These are phyloP conservation scores for Pestalotiopsis sp. DNA, from an alignment of 2,329 filamentous ascomycete species.

Conservation along the genomic window DNA sequence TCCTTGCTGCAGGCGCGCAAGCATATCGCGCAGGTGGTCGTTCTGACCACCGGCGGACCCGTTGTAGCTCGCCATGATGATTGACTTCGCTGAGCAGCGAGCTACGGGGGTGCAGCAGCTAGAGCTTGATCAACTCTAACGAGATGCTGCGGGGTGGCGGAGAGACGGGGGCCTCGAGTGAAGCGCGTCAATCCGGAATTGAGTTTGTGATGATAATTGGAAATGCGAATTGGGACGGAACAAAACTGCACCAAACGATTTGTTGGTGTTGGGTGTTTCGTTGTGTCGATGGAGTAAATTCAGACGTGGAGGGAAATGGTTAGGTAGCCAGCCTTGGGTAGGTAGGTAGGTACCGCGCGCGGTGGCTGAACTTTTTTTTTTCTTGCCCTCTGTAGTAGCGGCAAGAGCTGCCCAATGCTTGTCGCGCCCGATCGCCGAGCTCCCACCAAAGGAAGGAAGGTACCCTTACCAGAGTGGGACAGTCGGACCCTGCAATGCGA, in stretches of 20 bases:
- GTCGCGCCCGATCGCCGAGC: neutral
- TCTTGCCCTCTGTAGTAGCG: neutral
- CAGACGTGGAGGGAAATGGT: conserved; percentile 15
- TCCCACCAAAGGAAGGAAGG: neutral
- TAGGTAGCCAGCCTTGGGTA: neutral
- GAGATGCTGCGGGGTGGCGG: neutral
- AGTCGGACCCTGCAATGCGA: neutral
- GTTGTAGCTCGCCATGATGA: conserved; percentile 38
- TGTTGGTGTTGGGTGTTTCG: neutral
- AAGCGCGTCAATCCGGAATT: conserved; percentile 3
- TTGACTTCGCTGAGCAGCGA: conserved; percentile 13
- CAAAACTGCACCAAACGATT: neutral
- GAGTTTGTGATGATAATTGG: neutral
- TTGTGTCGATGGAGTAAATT: conserved; percentile 10
- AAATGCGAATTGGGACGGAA: neutral
- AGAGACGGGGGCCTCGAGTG: neutral
- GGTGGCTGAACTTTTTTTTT: conserved; percentile 14
- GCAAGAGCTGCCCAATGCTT: conserved; percentile 14
- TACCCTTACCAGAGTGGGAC: neutral
- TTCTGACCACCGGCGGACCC: conserved; percentile 27
- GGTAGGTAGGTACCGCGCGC: neutral
- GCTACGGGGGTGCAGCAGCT: conserved; percentile 11
- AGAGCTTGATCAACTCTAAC: conserved; percentile 2
- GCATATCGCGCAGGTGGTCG: conserved; percentile 41
- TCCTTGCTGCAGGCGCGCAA: conserved; percentile 37